Evolutionary conservation across 257 asterid genomes (phyloP).

Genomic region (Solanum stenotomum): DNA sequence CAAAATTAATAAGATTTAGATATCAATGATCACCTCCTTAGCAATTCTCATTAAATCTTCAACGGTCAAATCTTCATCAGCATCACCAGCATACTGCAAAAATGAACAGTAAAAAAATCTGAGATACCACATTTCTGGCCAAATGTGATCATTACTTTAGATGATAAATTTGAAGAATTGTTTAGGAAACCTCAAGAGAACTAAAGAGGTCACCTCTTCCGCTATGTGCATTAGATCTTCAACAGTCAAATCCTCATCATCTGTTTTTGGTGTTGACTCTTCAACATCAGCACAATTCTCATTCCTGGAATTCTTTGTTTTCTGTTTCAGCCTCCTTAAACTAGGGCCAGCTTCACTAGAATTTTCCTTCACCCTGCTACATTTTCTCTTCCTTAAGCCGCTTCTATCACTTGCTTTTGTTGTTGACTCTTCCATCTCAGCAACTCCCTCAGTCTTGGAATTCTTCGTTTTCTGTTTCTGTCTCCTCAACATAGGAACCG

Average conservation of each 20-base stretch:
- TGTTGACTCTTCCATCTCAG: not conserved
- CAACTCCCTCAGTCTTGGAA: not conserved
- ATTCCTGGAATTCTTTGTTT: not conserved
- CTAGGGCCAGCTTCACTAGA: not conserved
- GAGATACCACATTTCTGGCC: not conserved
- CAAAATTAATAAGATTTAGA: not conserved
- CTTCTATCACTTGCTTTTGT: not conserved
- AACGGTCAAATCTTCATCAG: constrained; percentile 24
- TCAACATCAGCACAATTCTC: constrained; percentile 3
- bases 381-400: constrained; percentile 1
- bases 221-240: constrained; percentile 25
- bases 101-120: not conserved
- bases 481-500: not conserved
- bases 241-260: constrained; percentile 8
- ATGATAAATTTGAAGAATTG: not conserved
- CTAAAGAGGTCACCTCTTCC: constrained; percentile 21
- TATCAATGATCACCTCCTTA: constrained; percentile 22
- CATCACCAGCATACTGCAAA: not conserved
- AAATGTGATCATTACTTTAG: not conserved
- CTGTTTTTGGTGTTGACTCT: not conserved
- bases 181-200: not conserved
- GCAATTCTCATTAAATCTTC: constrained; percentile 35
- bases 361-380: not conserved
- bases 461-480: not conserved
- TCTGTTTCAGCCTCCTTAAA: not conserved